A percentile compares a stretch with the other conserved stretches of the same genome.
These are phyloP conservation scores for Magnusiomyces tetraspermus DNA, from an alignment of 1,139 yeast genomes.

Conservation along the genomic window DNA sequence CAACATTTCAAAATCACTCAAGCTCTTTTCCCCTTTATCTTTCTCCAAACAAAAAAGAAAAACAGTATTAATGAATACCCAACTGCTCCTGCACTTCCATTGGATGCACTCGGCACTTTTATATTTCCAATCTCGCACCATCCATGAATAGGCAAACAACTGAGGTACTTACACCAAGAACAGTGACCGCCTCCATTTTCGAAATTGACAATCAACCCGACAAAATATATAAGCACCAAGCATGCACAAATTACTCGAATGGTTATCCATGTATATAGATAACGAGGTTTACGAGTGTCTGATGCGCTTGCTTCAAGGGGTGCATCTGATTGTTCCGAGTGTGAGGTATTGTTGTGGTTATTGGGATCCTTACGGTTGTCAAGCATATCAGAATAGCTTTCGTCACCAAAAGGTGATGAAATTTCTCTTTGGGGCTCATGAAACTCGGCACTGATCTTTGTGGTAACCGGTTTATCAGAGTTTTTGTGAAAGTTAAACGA, in stretches of 20 bases:
- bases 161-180: conserved; percentile 64
- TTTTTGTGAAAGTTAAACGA: not conserved
- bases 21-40: too few species aligned
- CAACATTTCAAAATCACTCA: too few species aligned
- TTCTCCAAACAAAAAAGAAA: too few species aligned
- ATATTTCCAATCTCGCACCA: conserved; percentile 63
- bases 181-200: conserved; percentile 44
- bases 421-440: too few species aligned
- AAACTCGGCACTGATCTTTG: too few species aligned
- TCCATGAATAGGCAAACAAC: conserved; percentile 60
- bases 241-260: conserved; percentile 42
- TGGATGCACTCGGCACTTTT: not conserved
- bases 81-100: not conserved
- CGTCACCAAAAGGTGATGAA: too few species aligned
- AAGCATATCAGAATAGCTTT: too few species aligned
- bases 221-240: conserved; percentile 45
- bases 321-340: not conserved
- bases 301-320: too few species aligned
- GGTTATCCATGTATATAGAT: conserved; percentile 44
- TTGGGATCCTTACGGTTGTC: too few species aligned
- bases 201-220: conserved; percentile 42
- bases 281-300: conserved; percentile 29
- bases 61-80: not conserved
- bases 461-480: not conserved
- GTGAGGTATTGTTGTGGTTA: too few species aligned